A percentile compares a stretch with the other conserved stretches of the same genome.
Conservation (phyloP, 352 stramenopile genomes). For the Elongisporangium senticosum region DNA sequence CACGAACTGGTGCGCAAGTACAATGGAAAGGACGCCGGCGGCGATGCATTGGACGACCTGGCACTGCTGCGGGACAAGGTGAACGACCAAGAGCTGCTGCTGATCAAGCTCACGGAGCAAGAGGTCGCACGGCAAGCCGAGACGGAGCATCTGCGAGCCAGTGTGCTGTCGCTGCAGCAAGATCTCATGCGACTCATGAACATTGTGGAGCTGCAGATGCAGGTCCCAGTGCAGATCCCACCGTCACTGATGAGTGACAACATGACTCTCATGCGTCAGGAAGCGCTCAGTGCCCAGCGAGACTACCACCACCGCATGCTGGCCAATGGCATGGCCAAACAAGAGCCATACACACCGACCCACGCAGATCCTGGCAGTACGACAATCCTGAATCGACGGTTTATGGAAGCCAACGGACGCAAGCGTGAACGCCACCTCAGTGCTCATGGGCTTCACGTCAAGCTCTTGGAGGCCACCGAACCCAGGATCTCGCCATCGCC, state of each 20-base stretch:
- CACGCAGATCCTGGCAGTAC: not conserved
- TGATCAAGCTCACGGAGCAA: conserved; percentile 23
- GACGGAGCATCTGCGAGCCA: conserved; percentile 48
- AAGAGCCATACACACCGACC: not conserved
- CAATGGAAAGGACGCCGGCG: conserved; percentile 4
- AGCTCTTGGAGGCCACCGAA: conserved; percentile 18
- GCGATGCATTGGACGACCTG: conserved; percentile 4
- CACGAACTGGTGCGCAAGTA: conserved; percentile 50
- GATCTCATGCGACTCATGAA: conserved; percentile 72
- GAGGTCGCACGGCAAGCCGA: conserved; percentile 30
- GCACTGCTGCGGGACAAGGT: conserved; percentile 19
- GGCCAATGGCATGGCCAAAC: not conserved
- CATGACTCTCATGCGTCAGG: not conserved
- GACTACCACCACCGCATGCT: not conserved
- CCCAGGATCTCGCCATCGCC: conserved; percentile 14
- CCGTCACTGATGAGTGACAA: not conserved
- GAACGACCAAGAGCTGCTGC: conserved; percentile 18
- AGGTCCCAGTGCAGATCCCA: conserved; percentile 36
- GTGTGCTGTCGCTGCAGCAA: conserved; percentile 62
- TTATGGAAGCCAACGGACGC: conserved; percentile 9
- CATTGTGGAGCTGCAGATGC: conserved; percentile 76
- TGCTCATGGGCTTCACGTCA: conserved; percentile 14
- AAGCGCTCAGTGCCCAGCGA: not conserved
- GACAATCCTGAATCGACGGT: conserved; percentile 16
- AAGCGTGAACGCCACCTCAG: not conserved